Conservation (phyloP, 768 basidiomycete species). For the Heimioporus sp. region DNA sequence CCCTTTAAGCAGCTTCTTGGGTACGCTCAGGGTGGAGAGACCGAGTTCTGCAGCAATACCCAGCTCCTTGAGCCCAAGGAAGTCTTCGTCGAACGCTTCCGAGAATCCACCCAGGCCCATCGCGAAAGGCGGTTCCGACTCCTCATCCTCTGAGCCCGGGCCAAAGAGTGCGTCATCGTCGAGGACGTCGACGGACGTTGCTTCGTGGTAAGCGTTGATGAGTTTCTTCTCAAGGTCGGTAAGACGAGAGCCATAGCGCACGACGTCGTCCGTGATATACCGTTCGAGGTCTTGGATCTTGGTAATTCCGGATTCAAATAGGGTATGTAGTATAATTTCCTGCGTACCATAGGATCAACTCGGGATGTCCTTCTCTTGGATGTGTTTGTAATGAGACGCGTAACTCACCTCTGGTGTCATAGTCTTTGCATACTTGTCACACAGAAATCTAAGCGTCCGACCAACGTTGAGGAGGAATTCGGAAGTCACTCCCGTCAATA, state of each 20-base stretch:
- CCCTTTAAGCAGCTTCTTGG: slow-evolving; percentile 70
- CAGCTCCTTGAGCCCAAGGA: slow-evolving; percentile 82
- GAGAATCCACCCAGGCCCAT: slow-evolving; percentile 80
- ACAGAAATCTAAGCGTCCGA: slow-evolving; percentile 75
- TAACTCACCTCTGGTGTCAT: slow-evolving; percentile 82
- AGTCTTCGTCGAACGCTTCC: slow-evolving; percentile 87
- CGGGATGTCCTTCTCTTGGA: background rate
- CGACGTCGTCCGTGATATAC: slow-evolving; percentile 86
- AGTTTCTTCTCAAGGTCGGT: slow-evolving; percentile 85
- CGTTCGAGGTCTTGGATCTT: slow-evolving; percentile 77
- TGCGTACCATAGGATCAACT: slow-evolving; percentile 28
- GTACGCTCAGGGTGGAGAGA: slow-evolving; percentile 72
- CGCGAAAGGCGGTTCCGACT: slow-evolving; percentile 62
- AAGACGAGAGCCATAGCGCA: slow-evolving; percentile 76
- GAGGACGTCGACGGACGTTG: slow-evolving; percentile 43
- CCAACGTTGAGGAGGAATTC: slow-evolving; percentile 88
- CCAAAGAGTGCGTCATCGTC: slow-evolving; percentile 53
- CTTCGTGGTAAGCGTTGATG: slow-evolving; percentile 76
- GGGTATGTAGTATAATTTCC: slow-evolving; percentile 91
- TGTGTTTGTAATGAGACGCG: background rate
- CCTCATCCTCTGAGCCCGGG: slow-evolving; percentile 52
- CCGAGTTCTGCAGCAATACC: slow-evolving; percentile 88
- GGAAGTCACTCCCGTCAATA: slow-evolving; percentile 70
- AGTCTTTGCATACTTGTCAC: slow-evolving; percentile 73
- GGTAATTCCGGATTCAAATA: slow-evolving; percentile 86